Base-by-base conservation (phyloP, 495 filamentous ascomycete species). In the Penicillium arizonense region DNA sequence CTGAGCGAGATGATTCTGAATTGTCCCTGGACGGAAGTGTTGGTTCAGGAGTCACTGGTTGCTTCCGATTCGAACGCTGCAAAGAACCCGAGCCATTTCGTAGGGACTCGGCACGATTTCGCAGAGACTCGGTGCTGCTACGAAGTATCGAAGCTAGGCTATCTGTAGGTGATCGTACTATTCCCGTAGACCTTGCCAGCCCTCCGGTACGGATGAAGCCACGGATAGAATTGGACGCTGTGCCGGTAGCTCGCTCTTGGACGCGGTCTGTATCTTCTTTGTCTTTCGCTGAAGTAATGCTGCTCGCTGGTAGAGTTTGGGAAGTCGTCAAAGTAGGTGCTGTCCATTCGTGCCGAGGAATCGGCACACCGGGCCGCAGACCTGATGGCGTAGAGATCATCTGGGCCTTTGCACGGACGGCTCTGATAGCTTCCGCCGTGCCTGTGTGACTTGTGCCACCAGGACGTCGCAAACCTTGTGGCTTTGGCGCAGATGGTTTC, bases 161-260 rank as follows among this genome's bases (percentile, higher is more conserved):
- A 44, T 67, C 70, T 18, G 64, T 68, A n/a, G 64, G 61, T 36
- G 68, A 68, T 43, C 57, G 69, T 1, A 54, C 60, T 13, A 64
- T 52, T 11, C 63, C 57, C 10, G 57, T 56, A 18, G 67, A 59
- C 36, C 55, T 68, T 42, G 55, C 62, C 32, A 65, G 58, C 33
- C 63, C 73, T 47, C 64, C 53, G 44, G 61, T 73, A 73, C 63
- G 73, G 69, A 70, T 75, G 72, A 63, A 72, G 40, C 71, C 72
- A 74, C 65, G 69, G 44, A 70, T 70, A 63, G 61, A 61, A 32
- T 45, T 61, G 9, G 58, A 48, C 16, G 50, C 54, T 59, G 64
- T 59, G 35, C 34, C 28, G 33, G 38, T 24, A 48, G 16, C 46
- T 47, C 44, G 47, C 16, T 55, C 58, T 51, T 35, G 16, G 6